Conservation (phyloP, 2,329 filamentous ascomycete genomes). For the Aspergillus tamarii region DNA sequence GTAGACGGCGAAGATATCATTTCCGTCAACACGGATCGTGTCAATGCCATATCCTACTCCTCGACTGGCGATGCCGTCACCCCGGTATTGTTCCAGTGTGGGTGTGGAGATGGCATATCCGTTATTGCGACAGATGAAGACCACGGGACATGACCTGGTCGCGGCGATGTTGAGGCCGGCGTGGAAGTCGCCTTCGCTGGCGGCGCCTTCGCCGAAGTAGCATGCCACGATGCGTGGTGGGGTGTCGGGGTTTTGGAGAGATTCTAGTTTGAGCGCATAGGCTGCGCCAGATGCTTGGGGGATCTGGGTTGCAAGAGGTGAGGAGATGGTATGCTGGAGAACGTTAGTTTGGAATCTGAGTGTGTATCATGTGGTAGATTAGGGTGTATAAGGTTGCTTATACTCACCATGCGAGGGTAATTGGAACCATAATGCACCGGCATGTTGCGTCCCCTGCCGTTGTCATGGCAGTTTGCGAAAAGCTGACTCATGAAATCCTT, state of each 20-base stretch:
- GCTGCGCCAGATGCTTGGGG: constrained; percentile 86
- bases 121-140: constrained; percentile 93
- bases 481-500: constrained; percentile 94
- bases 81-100: constrained; percentile 86
- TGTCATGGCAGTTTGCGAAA: constrained; percentile 82
- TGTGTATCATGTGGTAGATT: not conserved
- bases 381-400: not conserved
- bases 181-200: constrained; percentile 90
- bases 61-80: constrained; percentile 85
- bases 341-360: constrained; percentile 37
- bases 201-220: constrained; percentile 90
- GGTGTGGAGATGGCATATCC: constrained; percentile 90
- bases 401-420: constrained; percentile 76
- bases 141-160: constrained; percentile 80
- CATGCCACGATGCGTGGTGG: constrained; percentile 73
- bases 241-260: constrained; percentile 68
- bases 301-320: constrained; percentile 83
- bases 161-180: constrained; percentile 89
- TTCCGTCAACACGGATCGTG: constrained; percentile 90
- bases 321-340: constrained; percentile 83
- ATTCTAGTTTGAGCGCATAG: constrained; percentile 83
- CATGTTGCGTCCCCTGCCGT: constrained; percentile 88
- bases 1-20: constrained; percentile 86
- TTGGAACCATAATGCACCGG: constrained; percentile 92
- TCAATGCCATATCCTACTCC: constrained; percentile 93